Conservation (phyloP, 2,329 filamentous ascomycete species). For the Pseudocercospora cruenta region DNA sequence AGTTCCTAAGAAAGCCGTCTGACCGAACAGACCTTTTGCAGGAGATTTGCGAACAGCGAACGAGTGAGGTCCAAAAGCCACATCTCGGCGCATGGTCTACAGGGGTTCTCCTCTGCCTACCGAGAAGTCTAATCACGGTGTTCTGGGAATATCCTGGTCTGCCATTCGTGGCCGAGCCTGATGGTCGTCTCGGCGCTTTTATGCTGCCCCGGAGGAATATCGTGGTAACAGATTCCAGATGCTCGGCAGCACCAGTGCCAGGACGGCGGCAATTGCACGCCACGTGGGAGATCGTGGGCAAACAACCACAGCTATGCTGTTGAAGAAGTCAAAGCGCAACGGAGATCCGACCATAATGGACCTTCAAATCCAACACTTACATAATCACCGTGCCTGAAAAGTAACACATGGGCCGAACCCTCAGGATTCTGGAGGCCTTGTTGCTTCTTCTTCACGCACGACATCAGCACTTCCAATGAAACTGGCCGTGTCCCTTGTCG, state of each 20-base stretch:
- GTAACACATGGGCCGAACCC: background rate
- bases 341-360: background rate
- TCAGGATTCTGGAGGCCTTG: background rate
- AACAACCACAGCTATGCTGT: background rate
- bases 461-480: background rate
- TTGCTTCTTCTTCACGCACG: background rate
- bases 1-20: background rate
- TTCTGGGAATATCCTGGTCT: background rate
- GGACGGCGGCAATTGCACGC: background rate
- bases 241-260: background rate
- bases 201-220: background rate
- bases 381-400: background rate
- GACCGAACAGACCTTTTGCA: background rate
- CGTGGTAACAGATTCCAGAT: background rate
- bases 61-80: background rate
- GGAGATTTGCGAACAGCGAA: background rate
- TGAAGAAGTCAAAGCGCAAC: background rate
- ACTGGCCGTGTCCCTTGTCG: background rate
- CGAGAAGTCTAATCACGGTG: background rate
- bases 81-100: background rate
- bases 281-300: background rate
- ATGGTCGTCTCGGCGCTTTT: background rate
- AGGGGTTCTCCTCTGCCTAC: background rate
- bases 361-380: background rate
- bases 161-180: background rate